A percentile compares a stretch with the other conserved stretches of the same genome.
These are phyloP conservation scores for Flueggea neowawraea DNA, from an alignment of 441 rosid genomes.

Conservation along the genomic window DNA sequence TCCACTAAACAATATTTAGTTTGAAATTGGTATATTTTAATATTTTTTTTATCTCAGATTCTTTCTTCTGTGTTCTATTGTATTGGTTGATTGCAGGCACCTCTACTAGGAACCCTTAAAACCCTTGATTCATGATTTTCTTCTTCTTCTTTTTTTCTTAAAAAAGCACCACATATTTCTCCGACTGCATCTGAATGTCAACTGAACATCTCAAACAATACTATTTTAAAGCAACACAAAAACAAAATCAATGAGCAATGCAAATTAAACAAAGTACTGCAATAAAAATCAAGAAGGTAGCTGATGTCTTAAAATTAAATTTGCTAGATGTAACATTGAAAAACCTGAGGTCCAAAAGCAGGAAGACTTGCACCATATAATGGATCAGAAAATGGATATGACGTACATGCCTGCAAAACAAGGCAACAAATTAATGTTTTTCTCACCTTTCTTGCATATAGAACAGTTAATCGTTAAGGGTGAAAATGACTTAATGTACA, in stretches of 20 bases:
- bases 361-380: conserved; percentile 20
- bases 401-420: conserved; percentile 22
- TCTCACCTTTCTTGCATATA: background rate
- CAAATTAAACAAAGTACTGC: background rate
- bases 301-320: background rate
- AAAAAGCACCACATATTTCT: too few relatives aligned
- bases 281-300: background rate
- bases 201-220: background rate
- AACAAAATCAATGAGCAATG: background rate
- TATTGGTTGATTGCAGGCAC: too few relatives aligned
- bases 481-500: background rate
- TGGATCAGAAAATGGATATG: conserved; percentile 24
- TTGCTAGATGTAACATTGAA: conserved; percentile 18
- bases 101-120: conserved; percentile 1
- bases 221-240: too few relatives aligned
- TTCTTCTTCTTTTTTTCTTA: too few relatives aligned
- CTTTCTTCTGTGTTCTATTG: too few relatives aligned
- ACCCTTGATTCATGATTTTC: background rate
- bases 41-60: too few relatives aligned
- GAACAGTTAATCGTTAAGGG: background rate
- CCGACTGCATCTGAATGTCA: background rate
- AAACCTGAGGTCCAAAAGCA: conserved; percentile 32
- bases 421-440: background rate
- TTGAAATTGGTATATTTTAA: too few relatives aligned
- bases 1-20: too few relatives aligned